These are phyloP conservation scores for Phlebiopsis flavidoalba DNA, from an alignment of 768 basidiomycete species.

Conservation along the genomic window DNA sequence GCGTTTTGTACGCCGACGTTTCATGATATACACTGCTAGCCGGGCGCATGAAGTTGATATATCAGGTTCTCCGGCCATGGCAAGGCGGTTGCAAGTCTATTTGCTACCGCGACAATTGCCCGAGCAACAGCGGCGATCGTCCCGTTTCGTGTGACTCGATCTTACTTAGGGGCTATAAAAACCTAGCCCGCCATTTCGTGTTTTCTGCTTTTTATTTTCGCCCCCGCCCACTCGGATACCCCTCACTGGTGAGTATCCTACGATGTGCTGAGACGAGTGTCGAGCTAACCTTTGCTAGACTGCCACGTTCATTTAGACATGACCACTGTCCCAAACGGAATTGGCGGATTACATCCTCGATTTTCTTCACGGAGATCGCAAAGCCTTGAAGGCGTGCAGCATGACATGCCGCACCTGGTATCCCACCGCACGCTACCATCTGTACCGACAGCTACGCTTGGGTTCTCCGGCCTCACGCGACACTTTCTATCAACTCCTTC, in stretches of 20 bases:
- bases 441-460: constrained; percentile 19
- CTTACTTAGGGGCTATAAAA: not conserved
- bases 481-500: constrained; percentile 16
- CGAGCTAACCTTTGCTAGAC: not conserved
- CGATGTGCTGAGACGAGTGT: not conserved
- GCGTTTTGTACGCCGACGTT: constrained; percentile 1
- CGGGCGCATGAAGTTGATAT: not conserved
- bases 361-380: constrained; percentile 25
- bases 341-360: constrained; percentile 29
- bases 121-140: not conserved
- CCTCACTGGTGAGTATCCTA: not conserved
- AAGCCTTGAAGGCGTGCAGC: constrained; percentile 18
- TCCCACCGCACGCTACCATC: constrained; percentile 25
- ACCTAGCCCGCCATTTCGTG: not conserved
- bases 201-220: not conserved
- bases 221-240: not conserved
- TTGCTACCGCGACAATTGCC: not conserved
- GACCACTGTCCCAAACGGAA: constrained; percentile 29
- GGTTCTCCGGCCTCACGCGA: constrained; percentile 3
- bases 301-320: constrained; percentile 4
- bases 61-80: not conserved
- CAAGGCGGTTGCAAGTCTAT: not conserved
- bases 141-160: not conserved
- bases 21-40: not conserved
- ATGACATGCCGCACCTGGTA: constrained; percentile 24